Percentiles rank a stretch among this genome's conserved stretches.
These are phyloP conservation scores for Yamadazyma olivae DNA, from an alignment of 805 yeast genomes.

Conservation along the genomic window DNA sequence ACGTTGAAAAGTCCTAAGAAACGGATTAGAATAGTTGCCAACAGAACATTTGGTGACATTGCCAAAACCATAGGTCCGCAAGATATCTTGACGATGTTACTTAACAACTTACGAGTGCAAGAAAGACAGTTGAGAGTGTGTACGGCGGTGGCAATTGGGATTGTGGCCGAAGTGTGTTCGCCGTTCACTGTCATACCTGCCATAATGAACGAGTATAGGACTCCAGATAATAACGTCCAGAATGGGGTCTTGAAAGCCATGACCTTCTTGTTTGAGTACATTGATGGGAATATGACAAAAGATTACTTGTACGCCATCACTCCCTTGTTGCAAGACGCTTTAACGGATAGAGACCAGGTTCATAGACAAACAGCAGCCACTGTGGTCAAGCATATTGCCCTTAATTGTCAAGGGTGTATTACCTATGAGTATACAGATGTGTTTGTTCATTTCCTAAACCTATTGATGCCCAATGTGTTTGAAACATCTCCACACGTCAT, in stretches of 20 bases:
- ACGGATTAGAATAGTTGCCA: slow-evolving; percentile 78
- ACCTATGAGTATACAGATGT: slow-evolving; percentile 61
- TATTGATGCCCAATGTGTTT: slow-evolving; percentile 82
- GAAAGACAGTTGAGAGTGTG: slow-evolving; percentile 96
- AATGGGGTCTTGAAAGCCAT: slow-evolving; percentile 91
- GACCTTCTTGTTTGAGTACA: slow-evolving; percentile 89
- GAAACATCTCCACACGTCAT: slow-evolving; percentile 97
- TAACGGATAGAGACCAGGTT: slow-evolving; percentile 85
- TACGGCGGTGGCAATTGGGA: slow-evolving; percentile 96
- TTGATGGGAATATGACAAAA: slow-evolving; percentile 67
- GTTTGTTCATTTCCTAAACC: slow-evolving; percentile 76
- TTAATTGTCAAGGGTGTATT: slow-evolving; percentile 73
- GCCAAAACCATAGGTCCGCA: slow-evolving; percentile 95
- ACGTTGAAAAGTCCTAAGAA: slow-evolving; percentile 80
- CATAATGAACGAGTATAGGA: slow-evolving; percentile 89
- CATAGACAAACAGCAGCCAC: slow-evolving; percentile 95
- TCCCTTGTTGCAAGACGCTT: slow-evolving; percentile 82
- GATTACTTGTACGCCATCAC: slow-evolving; percentile 80
- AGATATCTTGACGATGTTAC: slow-evolving; percentile 79
- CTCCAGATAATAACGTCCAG: slow-evolving; percentile 90
- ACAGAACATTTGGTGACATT: slow-evolving; percentile 85
- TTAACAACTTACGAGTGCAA: slow-evolving; percentile 84
- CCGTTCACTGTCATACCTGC: slow-evolving; percentile 95
- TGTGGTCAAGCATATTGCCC: slow-evolving; percentile 76
- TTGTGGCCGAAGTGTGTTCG: slow-evolving; percentile 89